Conservation (phyloP, 352 stramenopile species). For the Phytophthora litchii region DNA sequence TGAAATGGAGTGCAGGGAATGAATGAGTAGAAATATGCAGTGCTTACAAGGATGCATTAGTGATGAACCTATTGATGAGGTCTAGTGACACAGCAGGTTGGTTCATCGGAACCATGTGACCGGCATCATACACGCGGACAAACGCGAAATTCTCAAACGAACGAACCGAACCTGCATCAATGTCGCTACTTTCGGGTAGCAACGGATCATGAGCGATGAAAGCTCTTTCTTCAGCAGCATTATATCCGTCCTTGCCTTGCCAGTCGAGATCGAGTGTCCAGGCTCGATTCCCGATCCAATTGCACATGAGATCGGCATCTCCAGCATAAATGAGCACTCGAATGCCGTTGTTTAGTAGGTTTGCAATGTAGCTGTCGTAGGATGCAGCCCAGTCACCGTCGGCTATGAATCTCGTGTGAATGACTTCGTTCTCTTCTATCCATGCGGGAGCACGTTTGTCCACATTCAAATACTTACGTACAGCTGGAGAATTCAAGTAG, state of each 20-base stretch:
- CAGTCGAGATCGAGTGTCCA: conserved; percentile 93
- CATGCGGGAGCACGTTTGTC: conserved; percentile 53
- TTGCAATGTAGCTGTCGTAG: conserved; percentile 78
- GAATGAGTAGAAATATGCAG: neutral
- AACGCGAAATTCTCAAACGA: conserved; percentile 55
- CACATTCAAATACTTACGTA: conserved; percentile 38
- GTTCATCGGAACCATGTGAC: conserved; percentile 62
- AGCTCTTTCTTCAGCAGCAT: conserved; percentile 37
- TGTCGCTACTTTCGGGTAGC: neutral
- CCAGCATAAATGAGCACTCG: conserved; percentile 94
- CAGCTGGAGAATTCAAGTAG: conserved; percentile 67
- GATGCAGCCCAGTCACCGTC: conserved; percentile 93
- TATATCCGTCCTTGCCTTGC: conserved; percentile 85
- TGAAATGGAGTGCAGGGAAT: neutral
- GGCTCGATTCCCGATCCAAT: conserved; percentile 94
- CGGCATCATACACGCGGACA: conserved; percentile 50
- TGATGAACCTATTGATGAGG: conserved; percentile 62
- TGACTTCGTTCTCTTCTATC: conserved; percentile 22
- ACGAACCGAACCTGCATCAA: conserved; percentile 39
- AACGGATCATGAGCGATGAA: conserved; percentile 39
- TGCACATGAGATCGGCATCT: conserved; percentile 97
- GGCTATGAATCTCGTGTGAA: conserved; percentile 57
- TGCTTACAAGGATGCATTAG: conserved; percentile 8
- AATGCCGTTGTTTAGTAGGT: conserved; percentile 75
- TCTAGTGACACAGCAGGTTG: conserved; percentile 47